Evolutionary conservation across 1,284 basidiomycete genomes (phyloP), one percentile per base, ranked within the genome.

Genomic region (Phellopilus nigrolimitatus): DNA sequence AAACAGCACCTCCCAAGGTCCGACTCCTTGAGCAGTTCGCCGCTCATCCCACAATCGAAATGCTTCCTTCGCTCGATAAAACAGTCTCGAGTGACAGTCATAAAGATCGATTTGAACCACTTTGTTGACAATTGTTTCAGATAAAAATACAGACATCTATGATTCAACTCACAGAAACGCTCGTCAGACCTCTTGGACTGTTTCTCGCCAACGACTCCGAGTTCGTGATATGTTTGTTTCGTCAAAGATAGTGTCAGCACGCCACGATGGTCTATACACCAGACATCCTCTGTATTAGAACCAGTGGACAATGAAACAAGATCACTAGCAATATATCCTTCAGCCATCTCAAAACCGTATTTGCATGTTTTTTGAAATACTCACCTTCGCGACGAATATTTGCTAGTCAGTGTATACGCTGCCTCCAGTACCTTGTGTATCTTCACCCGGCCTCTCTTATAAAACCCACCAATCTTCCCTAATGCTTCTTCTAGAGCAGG

Each of bases 241-340:
- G 70, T 67, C 3, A 80, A 69, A n/a, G 67, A 75, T 17, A 84
- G 61, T 0, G 78, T 78, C 51, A 87, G 64, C 21, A 77, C 53
- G 2, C 79, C 79, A 8, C 77, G 71, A 1, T 72, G 65, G 58
- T 85, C 82, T 41, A 85, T 68, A 59, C 79, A 80, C 84, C 84
- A 87, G 1, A 69, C 71, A 53, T 84, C 81, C 33, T 78, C 74
- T 22, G 57, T 56, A 19, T 62, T 40, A 41, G 17, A 30, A 12
- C 49, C 43, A 27, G 25, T 15, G 5, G 42, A 44, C 10, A 54
- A 17, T 9, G 48, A 31, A 9, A 54, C 12, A 13, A 47, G n/a
- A 9, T 42, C 49, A 28, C 49, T 44, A 44, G 15, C 15, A 19
- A 21, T 28, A 30, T n/a, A 22, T 27, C 27, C 27, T 13, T 44